Base-by-base conservation (phyloP, 2,329 filamentous ascomycete species). In the Celoporthe dispersa region DNA sequence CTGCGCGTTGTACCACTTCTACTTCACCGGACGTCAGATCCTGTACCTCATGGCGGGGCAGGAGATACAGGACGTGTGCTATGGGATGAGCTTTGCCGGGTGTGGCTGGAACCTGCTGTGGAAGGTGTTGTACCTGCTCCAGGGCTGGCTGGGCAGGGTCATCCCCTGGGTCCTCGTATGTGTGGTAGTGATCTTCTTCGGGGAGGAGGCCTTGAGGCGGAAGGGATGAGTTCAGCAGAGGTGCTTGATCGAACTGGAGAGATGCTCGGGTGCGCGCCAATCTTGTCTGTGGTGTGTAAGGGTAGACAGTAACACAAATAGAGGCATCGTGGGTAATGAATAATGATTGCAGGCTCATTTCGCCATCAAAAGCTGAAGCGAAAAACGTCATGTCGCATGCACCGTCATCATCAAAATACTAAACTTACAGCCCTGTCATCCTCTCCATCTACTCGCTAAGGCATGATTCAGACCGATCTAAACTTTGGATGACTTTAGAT, bases 71-170 rank as follows among this genome's bases (percentile, higher is more conserved):
- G 31, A 19, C 12, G 16, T 64, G 41, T 64, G 62, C 41, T 31
- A 33, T 31, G 12, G 39, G 62, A 64, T 25, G 25, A 64, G 62
- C 25, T 31, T 64, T 25, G 62, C n/a, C n/a, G 62, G 62, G 7
- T 64, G 62, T 31, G 39, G n/a, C 22, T 64, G 37, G 62, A 2
- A 22, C 6, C 25, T 64, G 22, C 25, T 28, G 16, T 64, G 37
- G 62, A 51, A 16, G 14, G n/a, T 64, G 41, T 5, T 64, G 16
- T 37, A 57, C 16, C 28, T 66, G 44, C 48, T 66, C 8, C 28
- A 41, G 28, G 14, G 12, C 39, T 64, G 62, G 62, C 2, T 62
- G 63, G 53, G 68, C 35, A 33, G 41, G 19, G 53, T 66, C 35
- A 57, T 39, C 33, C 48, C 35, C 14, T 67, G 51, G 41, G 57